phyloP scores from a whole-genome alignment of 1,139 yeast species.

The Protomyces pachydermus region DNA sequence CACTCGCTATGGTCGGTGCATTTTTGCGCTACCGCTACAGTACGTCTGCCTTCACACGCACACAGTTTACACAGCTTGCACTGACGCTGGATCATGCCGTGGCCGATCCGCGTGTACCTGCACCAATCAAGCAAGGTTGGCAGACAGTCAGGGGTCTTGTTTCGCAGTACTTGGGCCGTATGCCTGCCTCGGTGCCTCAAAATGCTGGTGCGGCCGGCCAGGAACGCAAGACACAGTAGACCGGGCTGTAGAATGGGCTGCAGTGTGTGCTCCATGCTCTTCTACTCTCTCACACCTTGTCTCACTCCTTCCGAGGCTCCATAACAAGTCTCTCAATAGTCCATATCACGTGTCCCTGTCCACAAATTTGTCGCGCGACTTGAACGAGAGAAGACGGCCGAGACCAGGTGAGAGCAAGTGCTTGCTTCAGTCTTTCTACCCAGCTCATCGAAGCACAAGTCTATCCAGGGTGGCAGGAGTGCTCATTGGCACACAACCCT shows the following conservation, averaged over 20 bases:
- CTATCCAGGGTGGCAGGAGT: no score
- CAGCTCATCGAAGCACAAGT: no score
- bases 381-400: no score
- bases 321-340: no score
- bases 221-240: slow-evolving; percentile 11
- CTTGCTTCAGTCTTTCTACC: no score
- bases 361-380: no score
- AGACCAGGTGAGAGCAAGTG: no score
- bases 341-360: no score
- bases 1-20: slow-evolving; percentile 25
- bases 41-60: slow-evolving; percentile 29
- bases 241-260: neutral
- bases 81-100: slow-evolving; percentile 28
- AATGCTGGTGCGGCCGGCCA: neutral
- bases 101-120: slow-evolving; percentile 28
- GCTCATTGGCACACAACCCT: no score
- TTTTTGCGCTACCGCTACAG: slow-evolving; percentile 30
- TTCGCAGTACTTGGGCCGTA: slow-evolving; percentile 24
- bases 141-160: slow-evolving; percentile 25
- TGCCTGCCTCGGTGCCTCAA: slow-evolving; percentile 12
- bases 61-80: slow-evolving; percentile 24
- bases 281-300: no score
- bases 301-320: no score
- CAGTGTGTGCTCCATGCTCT: no score
- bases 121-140: slow-evolving; percentile 26